Evolutionary conservation across 768 basidiomycete species (phyloP), one percentile per base, ranked within the genome.

Genomic region (Collybia nuda): DNA sequence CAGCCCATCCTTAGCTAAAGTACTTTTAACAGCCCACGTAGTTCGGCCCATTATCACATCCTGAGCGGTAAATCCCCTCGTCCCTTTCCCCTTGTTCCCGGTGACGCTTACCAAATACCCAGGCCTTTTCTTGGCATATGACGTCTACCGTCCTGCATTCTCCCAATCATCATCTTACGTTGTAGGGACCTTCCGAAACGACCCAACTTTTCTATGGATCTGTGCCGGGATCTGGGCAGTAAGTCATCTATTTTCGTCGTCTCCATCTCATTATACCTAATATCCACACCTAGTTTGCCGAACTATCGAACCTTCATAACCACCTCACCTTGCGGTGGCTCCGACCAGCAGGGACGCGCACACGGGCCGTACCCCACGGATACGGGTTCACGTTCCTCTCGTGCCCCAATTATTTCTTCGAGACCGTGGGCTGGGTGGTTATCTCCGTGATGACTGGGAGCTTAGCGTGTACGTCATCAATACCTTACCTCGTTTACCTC

Each of bases 361-460:
- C 77, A 48, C 87, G 96, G 42, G 86, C 79, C n/a, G 87, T 97
- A 57, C 97, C 97, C 0, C 70, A 75, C n/a, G 96, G 97, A 21
- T 96, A 93, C 56, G 95, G 94, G 5, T 99, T 98, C 72, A 75
- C 83, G 47, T 69, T 81, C n/a, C 79, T 95, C 36, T 88, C 91
- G 5, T 89, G 81, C 74, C 93, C 96, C 14, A 98, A 99, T 68
- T 99, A 99, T 72, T 85, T 90, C 64, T 98, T 95, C 62, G 97
- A 99, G 70, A 78, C 72, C 6, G 52, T 96, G 21, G 86, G 73
- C 0, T 97, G 96, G 91, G 61, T 75, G 3, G 73, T 78, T 14
- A 76, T 97, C 44, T 78, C 78, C 19, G 74, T 75, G 18, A 85
- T 98, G 84, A 93, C 93, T 2, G 81, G 85, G 24, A 90, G 86